Conservation (phyloP, 352 stramenopile genomes). For the Globisporangium paddicum region DNA sequence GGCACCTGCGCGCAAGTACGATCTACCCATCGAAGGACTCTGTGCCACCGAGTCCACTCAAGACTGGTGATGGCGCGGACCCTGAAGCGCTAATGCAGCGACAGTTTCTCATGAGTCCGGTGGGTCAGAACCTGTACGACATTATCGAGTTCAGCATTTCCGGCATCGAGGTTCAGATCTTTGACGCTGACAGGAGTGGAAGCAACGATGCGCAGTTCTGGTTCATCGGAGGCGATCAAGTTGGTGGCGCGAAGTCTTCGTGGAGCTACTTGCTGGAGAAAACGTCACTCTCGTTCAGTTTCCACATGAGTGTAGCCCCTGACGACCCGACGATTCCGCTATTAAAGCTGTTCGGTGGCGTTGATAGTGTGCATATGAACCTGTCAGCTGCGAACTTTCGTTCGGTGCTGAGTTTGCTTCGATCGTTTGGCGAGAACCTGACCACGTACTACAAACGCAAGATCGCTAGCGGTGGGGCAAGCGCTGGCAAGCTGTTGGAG, state of each 20-base stretch:
- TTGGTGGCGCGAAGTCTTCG: conserved; percentile 8
- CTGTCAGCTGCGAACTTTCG: conserved; percentile 60
- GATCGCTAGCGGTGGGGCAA: conserved; percentile 8
- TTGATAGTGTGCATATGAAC: conserved; percentile 69
- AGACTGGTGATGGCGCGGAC: neutral
- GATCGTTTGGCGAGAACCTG: conserved; percentile 72
- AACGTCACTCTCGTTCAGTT: conserved; percentile 64
- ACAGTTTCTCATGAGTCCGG: conserved; percentile 13
- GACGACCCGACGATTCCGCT: conserved; percentile 77
- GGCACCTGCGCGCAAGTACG: conserved; percentile 65
- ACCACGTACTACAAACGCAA: conserved; percentile 35
- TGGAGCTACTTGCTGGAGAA: conserved; percentile 71
- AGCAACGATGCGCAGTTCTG: conserved; percentile 10
- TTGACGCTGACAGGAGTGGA: conserved; percentile 17
- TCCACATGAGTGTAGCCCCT: conserved; percentile 72
- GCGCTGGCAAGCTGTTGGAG: neutral
- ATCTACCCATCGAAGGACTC: conserved; percentile 25
- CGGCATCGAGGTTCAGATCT: conserved; percentile 71
- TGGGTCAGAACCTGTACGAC: conserved; percentile 64
- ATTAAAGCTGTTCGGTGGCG: conserved; percentile 65
- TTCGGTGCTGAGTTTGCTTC: conserved; percentile 49
- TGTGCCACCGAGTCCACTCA: conserved; percentile 11
- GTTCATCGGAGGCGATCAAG: conserved; percentile 10
- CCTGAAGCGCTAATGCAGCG: conserved; percentile 2
- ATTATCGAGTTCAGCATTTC: conserved; percentile 73